A percentile compares a stretch with the other conserved stretches of the same genome.
These are phyloP conservation scores for Marsdenia floribunda DNA, from an alignment of 257 asterid genomes.

Conservation along the genomic window DNA sequence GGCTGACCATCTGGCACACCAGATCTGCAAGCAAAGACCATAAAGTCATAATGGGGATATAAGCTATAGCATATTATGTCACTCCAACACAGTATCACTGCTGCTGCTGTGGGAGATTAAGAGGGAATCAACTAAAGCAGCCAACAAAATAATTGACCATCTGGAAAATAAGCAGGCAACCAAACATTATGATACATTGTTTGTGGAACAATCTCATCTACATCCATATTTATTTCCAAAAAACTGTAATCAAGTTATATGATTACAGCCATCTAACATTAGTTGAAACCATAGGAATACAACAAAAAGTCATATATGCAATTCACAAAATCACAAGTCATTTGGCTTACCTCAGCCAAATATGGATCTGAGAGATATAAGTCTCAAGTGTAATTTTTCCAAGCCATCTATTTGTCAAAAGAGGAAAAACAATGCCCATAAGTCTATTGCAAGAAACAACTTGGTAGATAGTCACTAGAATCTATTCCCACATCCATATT, in stretches of 20 bases:
- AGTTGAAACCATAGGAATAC: neutral
- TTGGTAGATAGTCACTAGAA: neutral
- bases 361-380: constrained; percentile 79
- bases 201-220: constrained; percentile 10
- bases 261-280: neutral
- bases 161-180: neutral
- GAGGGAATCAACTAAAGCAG: neutral
- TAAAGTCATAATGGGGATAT: neutral
- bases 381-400: constrained; percentile 93
- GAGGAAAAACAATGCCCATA: neutral
- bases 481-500: constrained; percentile 1
- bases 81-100: neutral
- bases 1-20: constrained; percentile 89
- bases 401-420: constrained; percentile 63
- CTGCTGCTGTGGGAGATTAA: neutral
- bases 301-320: neutral
- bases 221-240: constrained; percentile 1
- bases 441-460: neutral
- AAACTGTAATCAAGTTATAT: neutral
- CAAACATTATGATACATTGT: neutral
- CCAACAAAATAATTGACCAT: neutral
- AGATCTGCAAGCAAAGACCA: constrained; percentile 45
- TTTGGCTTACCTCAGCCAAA: constrained; percentile 75
- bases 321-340: neutral
- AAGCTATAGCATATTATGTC: neutral